Evolutionary conservation across 2,329 filamentous ascomycete species (phyloP).

Genomic region (Epichloe bromicola): DNA sequence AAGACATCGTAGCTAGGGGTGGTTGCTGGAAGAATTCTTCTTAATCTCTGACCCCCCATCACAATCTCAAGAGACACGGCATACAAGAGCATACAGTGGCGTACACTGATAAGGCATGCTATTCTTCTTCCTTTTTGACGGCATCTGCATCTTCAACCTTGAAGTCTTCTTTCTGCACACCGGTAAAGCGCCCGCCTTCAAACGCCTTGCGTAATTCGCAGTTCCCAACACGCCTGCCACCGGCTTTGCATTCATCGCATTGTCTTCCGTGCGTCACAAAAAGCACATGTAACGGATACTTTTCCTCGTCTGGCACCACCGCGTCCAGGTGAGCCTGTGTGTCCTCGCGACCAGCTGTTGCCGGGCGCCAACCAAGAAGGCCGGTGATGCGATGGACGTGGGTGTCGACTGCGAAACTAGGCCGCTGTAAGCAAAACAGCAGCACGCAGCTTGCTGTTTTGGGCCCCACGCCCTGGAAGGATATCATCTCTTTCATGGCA

Average conservation of each 20-base stretch:
- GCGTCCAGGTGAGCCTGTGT: constrained; percentile 37
- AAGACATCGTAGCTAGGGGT: too few relatives aligned
- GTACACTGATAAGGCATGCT: too few relatives aligned
- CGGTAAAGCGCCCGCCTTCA: constrained; percentile 13
- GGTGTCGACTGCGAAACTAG: constrained; percentile 40
- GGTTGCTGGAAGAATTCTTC: too few relatives aligned
- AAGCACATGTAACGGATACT: constrained; percentile 37
- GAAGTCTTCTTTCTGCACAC: constrained; percentile 5
- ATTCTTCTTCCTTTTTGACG: background rate
- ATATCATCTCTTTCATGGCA: constrained; percentile 36
- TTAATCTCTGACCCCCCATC: too few relatives aligned
- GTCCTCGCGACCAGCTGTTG: constrained; percentile 27
- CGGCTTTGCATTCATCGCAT: constrained; percentile 32
- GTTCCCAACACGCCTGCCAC: constrained; percentile 24
- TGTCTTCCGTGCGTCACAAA: constrained; percentile 35
- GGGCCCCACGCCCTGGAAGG: constrained; percentile 37
- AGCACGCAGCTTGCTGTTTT: constrained; percentile 42
- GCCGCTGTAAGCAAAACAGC: constrained; percentile 34
- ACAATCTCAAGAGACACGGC: too few relatives aligned
- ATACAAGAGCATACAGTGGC: too few relatives aligned
- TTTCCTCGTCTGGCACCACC: constrained; percentile 31
- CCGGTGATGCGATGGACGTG: constrained; percentile 38
- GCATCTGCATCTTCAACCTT: background rate
- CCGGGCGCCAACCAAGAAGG: constrained; percentile 35
- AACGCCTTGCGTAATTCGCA: constrained; percentile 30